Evolutionary conservation across 192 early-diverging fungal species (phyloP).

Genomic region (Funneliformis mosseae): DNA sequence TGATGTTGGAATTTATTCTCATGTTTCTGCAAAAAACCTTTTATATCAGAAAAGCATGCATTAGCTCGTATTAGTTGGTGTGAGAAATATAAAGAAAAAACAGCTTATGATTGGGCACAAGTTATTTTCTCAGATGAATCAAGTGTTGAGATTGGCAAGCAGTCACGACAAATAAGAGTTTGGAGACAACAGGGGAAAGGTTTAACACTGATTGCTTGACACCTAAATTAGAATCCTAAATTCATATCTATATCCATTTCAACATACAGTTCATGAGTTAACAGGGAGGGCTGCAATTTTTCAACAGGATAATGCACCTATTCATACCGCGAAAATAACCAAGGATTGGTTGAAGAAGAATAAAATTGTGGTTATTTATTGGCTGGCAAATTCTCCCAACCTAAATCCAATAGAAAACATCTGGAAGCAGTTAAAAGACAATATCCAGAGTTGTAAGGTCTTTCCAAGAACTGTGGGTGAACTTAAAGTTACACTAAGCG

Average conservation of each 20-base stretch:
- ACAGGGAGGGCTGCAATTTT: not conserved
- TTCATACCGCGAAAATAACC: not conserved
- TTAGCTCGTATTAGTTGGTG: constrained; percentile 9
- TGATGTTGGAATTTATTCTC: not conserved
- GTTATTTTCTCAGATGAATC: constrained; percentile 16
- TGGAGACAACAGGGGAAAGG: not conserved
- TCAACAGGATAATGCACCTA: constrained; percentile 24
- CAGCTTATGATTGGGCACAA: not conserved
- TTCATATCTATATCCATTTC: not conserved
- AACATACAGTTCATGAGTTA: not conserved
- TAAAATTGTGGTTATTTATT: constrained; percentile 22
- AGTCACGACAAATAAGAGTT: not conserved
- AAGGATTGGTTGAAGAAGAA: constrained; percentile 15
- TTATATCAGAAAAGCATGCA: not conserved
- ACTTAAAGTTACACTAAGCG: not conserved
- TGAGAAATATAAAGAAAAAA: not conserved
- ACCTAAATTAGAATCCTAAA: not conserved
- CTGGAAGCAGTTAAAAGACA: constrained; percentile 13
- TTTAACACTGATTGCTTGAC: not conserved
- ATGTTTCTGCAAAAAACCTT: not conserved
- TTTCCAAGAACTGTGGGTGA: not conserved
- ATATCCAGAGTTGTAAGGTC: not conserved
- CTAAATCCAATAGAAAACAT: constrained; percentile 36
- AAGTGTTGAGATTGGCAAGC: not conserved
- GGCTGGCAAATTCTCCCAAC: constrained; percentile 33